Conservation (phyloP, 2,329 filamentous ascomycete species). For the Sclerotinia trifoliorum region DNA sequence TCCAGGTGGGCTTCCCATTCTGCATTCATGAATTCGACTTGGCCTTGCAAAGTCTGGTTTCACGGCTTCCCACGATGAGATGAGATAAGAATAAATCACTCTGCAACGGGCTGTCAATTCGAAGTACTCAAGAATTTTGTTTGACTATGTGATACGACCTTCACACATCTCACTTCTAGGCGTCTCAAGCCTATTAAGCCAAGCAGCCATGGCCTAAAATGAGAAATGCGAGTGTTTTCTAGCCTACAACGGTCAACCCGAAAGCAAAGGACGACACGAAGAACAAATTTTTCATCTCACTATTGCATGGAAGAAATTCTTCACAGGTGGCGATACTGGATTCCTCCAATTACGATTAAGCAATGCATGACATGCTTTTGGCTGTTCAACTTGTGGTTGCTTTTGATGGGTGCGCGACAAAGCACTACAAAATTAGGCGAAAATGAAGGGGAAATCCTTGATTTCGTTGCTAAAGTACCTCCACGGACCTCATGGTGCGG, state of each 20-base stretch:
- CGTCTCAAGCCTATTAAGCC: conserved; percentile 4
- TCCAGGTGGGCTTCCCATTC: neutral
- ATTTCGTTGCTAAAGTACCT: neutral
- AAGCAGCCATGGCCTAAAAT: neutral
- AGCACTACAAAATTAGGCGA: neutral
- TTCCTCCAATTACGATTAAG: neutral
- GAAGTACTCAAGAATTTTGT: neutral
- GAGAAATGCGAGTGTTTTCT: neutral
- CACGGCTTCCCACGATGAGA: neutral
- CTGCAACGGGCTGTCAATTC: neutral
- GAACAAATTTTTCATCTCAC: neutral
- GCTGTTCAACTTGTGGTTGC: neutral
- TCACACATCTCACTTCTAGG: neutral
- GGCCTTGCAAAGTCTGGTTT: neutral
- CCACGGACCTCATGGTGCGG: neutral
- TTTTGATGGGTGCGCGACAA: conserved; percentile 12
- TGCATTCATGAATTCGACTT: neutral
- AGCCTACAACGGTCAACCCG: conserved; percentile 7
- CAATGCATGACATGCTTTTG: neutral
- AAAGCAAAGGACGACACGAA: conserved; percentile 1
- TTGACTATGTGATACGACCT: neutral
- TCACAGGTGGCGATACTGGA: neutral
- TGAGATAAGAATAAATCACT: neutral
- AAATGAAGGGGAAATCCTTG: conserved; percentile 18
- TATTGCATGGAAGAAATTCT: conserved; percentile 14